Percentiles rank a stretch among this genome's conserved stretches.
phyloP scores from a whole-genome alignment of 805 yeast genomes.

The Saccharomycopsis sp. region DNA sequence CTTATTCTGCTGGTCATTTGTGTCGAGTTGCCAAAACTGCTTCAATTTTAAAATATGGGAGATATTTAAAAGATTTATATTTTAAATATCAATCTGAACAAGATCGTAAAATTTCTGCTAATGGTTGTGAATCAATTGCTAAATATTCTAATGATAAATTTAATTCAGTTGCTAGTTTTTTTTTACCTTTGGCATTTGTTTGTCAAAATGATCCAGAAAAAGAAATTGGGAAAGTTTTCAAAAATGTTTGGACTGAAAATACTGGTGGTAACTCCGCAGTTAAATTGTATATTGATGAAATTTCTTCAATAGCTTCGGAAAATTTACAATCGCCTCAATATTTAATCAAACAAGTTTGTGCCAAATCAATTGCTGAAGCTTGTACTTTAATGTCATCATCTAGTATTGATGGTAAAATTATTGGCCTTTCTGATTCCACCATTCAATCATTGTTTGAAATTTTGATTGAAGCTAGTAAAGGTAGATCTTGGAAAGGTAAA shows the following conservation, averaged over 20 bases:
- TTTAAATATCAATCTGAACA: constrained; percentile 42
- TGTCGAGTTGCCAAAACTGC: constrained; percentile 50
- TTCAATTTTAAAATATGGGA: constrained; percentile 42
- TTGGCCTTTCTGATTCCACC: constrained; percentile 20
- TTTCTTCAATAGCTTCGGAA: constrained; percentile 38
- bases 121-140: constrained; percentile 55
- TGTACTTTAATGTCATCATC: constrained; percentile 34
- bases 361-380: constrained; percentile 52
- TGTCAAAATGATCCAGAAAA: constrained; percentile 56
- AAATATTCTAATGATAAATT: constrained; percentile 62
- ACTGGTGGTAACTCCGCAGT: constrained; percentile 66
- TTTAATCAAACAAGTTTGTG: constrained; percentile 57
- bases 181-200: constrained; percentile 69
- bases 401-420: constrained; percentile 22
- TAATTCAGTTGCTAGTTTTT: constrained; percentile 46
- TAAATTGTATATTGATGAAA: constrained; percentile 59
- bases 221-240: constrained; percentile 39
- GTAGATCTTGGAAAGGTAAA: constrained; percentile 85
- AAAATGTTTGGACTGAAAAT: constrained; percentile 65
- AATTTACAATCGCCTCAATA: constrained; percentile 51
- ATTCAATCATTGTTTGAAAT: constrained; percentile 36
- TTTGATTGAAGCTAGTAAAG: constrained; percentile 51
- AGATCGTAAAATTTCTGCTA: constrained; percentile 39
- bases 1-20: constrained; percentile 70
- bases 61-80: constrained; percentile 40